Percentiles rank a stretch among this genome's conserved stretches.
These are phyloP conservation scores for Pseudonitzschia pungens DNA, from an alignment of 108 stramenopile genomes.

Conservation along the genomic window DNA sequence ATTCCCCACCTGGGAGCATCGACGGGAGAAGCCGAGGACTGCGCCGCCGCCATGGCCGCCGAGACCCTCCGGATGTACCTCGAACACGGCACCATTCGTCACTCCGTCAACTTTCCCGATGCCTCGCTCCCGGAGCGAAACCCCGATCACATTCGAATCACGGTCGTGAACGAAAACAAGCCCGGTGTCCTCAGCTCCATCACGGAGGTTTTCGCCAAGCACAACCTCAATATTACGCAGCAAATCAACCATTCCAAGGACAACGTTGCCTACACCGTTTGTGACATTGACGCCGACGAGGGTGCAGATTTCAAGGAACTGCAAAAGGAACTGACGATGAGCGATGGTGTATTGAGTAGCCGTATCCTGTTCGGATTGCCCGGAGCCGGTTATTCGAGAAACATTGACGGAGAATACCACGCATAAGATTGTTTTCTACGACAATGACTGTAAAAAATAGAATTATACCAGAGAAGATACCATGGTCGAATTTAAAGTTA, in stretches of 20 bases:
- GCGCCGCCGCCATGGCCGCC: conserved; percentile 61
- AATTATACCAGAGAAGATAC: neutral
- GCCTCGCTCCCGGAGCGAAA: conserved; percentile 34
- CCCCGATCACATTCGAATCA: conserved; percentile 41
- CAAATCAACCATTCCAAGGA: conserved; percentile 68
- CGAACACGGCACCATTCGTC: conserved; percentile 58
- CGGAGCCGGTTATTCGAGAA: conserved; percentile 57
- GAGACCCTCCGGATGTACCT: conserved; percentile 62
- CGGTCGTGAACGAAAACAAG: conserved; percentile 66
- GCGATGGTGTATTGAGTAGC: conserved; percentile 61
- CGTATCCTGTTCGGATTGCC: conserved; percentile 52
- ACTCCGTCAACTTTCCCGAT: conserved; percentile 75
- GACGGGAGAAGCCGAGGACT: conserved; percentile 80
- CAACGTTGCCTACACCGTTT: conserved; percentile 74
- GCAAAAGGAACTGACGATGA: conserved; percentile 63
- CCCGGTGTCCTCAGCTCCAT: conserved; percentile 64
- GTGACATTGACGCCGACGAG: conserved; percentile 53
- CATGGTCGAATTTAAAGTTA: too few relatives aligned
- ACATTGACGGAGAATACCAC: conserved; percentile 53
- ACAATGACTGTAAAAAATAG: neutral
- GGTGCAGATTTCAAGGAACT: conserved; percentile 45
- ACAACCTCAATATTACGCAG: conserved; percentile 68
- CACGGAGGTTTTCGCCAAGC: conserved; percentile 53
- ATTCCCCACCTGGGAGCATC: conserved; percentile 84
- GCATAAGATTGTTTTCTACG: conserved; percentile 1